Percentiles rank a stretch among this genome's conserved stretches.
phyloP scores from a whole-genome alignment of 164 flowering plant species.

The Taxillus chinensis region DNA sequence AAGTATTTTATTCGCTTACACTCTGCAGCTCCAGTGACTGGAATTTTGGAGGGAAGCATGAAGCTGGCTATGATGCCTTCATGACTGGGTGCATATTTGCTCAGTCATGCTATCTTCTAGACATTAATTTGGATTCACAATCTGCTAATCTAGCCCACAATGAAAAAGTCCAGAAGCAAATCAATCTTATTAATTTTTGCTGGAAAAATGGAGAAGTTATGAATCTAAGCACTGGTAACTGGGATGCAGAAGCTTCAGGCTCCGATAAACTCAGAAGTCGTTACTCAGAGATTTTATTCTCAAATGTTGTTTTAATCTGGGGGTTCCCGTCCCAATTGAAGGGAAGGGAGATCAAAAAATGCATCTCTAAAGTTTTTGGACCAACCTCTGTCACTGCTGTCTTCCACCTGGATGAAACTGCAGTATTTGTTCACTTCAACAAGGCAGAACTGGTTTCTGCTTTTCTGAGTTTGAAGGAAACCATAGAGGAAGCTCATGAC shows the following conservation, averaged over 20 bases:
- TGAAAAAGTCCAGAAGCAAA: conserved; percentile 47
- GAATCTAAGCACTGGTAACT: conserved; percentile 48
- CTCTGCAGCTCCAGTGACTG: conserved; percentile 69
- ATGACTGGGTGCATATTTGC: conserved; percentile 97
- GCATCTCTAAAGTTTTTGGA: conserved; percentile 58
- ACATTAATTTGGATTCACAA: conserved; percentile 24
- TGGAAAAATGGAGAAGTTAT: conserved; percentile 61
- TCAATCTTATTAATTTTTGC: conserved; percentile 67
- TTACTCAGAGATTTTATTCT: conserved; percentile 26
- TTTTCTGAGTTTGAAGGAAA: conserved; percentile 54
- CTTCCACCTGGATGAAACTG: conserved; percentile 60
- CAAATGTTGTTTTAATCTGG: conserved; percentile 63
- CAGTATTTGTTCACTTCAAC: conserved; percentile 71
- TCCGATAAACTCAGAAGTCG: conserved; percentile 11
- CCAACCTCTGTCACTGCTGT: conserved; percentile 37
- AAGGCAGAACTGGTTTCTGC: conserved; percentile 44
- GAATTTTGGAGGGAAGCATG: conserved; percentile 90
- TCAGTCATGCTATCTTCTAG: conserved; percentile 62
- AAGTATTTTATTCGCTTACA: conserved; percentile 5
- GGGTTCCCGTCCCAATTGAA: conserved; percentile 55
- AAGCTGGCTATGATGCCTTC: conserved; percentile 97
- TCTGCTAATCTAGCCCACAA: conserved; percentile 20
- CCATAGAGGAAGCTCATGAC: conserved; percentile 36
- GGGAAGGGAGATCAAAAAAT: conserved; percentile 43
- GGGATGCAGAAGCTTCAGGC: conserved; percentile 15